Conservation (phyloP, 164 flowering plant genomes). For the Macadamia tetraphylla region DNA sequence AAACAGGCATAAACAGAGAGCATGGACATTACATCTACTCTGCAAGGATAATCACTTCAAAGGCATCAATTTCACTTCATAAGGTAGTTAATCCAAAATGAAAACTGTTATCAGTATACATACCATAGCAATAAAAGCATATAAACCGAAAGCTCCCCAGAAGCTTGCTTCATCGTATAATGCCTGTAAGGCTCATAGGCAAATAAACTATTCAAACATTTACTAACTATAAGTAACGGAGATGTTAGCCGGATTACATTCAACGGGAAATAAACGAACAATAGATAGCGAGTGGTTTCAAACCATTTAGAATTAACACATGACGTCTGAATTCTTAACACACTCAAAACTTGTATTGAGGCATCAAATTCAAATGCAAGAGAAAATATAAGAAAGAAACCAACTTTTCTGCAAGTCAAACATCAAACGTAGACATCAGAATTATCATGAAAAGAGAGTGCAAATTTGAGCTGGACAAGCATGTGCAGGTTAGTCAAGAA, state of each 20-base stretch:
- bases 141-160: slow-evolving; percentile 96
- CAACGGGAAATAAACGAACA: not conserved
- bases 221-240: not conserved
- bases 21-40: not conserved
- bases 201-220: slow-evolving; percentile 6
- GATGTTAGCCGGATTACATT: not conserved
- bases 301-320: not conserved
- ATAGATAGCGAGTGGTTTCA: not conserved
- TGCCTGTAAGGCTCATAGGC: slow-evolving; percentile 37
- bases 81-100: not conserved
- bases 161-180: slow-evolving; percentile 69
- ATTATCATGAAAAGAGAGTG: too few relatives aligned
- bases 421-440: too few relatives aligned
- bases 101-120: slow-evolving; percentile 14
- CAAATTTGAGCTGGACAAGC: too few relatives aligned
- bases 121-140: slow-evolving; percentile 75
- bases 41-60: not conserved
- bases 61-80: not conserved
- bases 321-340: not conserved
- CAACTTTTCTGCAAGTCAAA: too few relatives aligned
- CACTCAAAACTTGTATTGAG: not conserved
- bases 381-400: too few relatives aligned
- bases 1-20: not conserved
- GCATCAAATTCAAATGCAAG: too few relatives aligned
- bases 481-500: too few relatives aligned